Evolutionary conservation across 805 yeast genomes (phyloP), one percentile per base, ranked within the genome.

Genomic region (Wickerhamiella vanderwaltii): DNA sequence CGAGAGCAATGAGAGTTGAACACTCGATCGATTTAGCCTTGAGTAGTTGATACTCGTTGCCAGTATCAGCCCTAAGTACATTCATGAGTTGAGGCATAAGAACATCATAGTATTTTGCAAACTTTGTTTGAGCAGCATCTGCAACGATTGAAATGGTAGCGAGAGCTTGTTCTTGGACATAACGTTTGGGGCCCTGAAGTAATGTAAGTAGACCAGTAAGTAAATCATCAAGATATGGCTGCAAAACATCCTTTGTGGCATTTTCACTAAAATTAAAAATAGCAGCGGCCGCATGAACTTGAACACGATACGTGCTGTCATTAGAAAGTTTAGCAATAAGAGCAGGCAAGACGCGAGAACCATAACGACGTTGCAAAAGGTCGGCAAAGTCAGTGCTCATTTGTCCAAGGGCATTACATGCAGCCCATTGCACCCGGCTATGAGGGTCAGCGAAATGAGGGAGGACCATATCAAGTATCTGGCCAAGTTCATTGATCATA

Each of bases 271-370:
- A 91, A 59, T 91, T 91, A 35, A 91, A 97, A 53, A 88, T 68
- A 0, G 98, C 98, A 40, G 98, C 98, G 32, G 98, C 96, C 13
- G 96, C 97, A 57, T 91, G 98, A 0, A 95, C 84, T 64, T 88
- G 97, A 18, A 91, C 98, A 55, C 97, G 70, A 44, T 79, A 87
- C 4, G 61, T 56, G 37, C 85, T 75, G 48, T 71, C 71, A 47
- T 71, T 68, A 2, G 79, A 76, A 40, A 91, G 70, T 66, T 74
- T 84, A 9, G 93, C 76, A 42, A 91, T 82, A 49, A 91, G 69
- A 2, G 93, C 91, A 5, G 97, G 97, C 43, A 91, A 67, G 34
- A 91, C 76, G 48, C 81, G 67, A 50, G 72, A 73, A 47, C 87
- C 94, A 16, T 85, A 71, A 39, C 82, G 76, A 52, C 79, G 70